phyloP scores from a whole-genome alignment of 2,329 filamentous ascomycete species.

The Madurella fahalii region DNA sequence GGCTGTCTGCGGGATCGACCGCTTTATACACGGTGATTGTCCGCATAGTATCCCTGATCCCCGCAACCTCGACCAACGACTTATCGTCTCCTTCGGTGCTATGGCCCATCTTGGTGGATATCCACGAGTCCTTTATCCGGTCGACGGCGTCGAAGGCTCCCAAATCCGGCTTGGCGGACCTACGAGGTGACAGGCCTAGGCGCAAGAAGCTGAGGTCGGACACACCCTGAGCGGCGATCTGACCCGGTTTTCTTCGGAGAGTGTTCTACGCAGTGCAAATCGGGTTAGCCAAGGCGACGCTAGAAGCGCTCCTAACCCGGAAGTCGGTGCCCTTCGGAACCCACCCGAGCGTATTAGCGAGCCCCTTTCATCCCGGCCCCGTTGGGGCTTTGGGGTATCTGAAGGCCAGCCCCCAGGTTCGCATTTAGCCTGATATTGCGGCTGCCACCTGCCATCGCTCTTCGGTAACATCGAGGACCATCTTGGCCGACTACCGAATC shows the following conservation, averaged over 20 bases:
- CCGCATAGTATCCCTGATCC: too few relatives aligned
- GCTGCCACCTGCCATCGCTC: neutral
- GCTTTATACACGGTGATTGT: too few relatives aligned
- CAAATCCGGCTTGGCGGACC: neutral
- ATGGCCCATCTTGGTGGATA: too few relatives aligned
- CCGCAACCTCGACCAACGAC: too few relatives aligned
- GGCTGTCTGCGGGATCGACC: too few relatives aligned
- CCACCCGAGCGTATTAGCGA: conserved; percentile 1
- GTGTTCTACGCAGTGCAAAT: conserved; percentile 16
- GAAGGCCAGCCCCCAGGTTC: conserved; percentile 10
- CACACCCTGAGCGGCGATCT: neutral
- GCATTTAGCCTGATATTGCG: conserved; percentile 20
- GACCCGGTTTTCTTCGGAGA: conserved; percentile 24
- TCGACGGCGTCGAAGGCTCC: neutral
- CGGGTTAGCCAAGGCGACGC: conserved; percentile 18
- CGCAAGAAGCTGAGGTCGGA: neutral
- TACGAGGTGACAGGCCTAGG: neutral
- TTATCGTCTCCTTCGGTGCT: too few relatives aligned
- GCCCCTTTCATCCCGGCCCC: conserved; percentile 6
- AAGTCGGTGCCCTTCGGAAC: conserved; percentile 7
- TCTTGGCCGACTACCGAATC: too few relatives aligned
- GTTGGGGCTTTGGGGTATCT: neutral
- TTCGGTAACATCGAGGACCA: neutral
- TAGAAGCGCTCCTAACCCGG: conserved; percentile 11
- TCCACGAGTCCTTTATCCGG: too few relatives aligned